These are phyloP conservation scores for Colletotrichum theobromicola DNA, from an alignment of 2,329 filamentous ascomycete species.

Conservation along the genomic window DNA sequence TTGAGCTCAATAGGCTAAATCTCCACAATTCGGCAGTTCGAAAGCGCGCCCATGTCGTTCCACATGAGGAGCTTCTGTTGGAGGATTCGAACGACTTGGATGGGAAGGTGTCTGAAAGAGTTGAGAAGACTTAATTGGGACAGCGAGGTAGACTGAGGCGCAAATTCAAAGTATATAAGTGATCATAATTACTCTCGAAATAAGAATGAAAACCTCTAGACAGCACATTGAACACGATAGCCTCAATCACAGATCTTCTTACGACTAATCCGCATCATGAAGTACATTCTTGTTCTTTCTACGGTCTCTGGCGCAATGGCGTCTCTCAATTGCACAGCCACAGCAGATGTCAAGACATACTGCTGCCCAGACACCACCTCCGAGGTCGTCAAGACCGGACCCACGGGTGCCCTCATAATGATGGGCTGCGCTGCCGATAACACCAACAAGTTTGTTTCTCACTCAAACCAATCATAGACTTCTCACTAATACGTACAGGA, in stretches of 20 bases:
- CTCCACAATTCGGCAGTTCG: background rate
- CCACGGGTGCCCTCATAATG: slow-evolving; percentile 16
- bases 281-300: background rate
- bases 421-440: slow-evolving; percentile 19
- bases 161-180: background rate
- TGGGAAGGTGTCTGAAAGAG: background rate
- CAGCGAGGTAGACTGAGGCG: background rate
- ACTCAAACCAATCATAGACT: background rate
- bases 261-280: background rate
- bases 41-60: background rate
- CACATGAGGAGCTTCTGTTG: background rate
- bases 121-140: background rate
- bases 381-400: slow-evolving; percentile 20
- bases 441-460: slow-evolving; percentile 7
- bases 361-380: slow-evolving; percentile 21
- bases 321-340: slow-evolving; percentile 23
- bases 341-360: slow-evolving; percentile 18
- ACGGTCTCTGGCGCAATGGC: background rate
- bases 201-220: background rate
- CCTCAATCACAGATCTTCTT: rapidly evolving
- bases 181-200: background rate
- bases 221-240: background rate
- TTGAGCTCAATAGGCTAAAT: background rate
- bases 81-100: rapidly evolving
- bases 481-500: background rate